Percentiles rank a stretch among this genome's conserved stretches.
Conservation (phyloP, 2,329 filamentous ascomycete genomes). For the Nemania abortiva region DNA sequence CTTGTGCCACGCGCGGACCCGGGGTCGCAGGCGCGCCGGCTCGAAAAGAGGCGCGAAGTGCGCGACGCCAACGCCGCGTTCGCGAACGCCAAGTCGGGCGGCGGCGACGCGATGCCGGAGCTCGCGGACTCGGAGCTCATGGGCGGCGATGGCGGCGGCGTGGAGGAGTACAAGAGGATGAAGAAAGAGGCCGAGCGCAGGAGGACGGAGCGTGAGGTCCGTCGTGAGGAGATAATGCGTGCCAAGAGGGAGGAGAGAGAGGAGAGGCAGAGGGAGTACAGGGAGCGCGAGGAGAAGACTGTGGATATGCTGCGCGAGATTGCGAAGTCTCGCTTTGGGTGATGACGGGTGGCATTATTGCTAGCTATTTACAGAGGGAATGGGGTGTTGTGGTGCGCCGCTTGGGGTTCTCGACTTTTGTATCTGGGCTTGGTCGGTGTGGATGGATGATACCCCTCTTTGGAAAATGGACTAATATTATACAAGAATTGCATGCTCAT, state of each 20-base stretch:
- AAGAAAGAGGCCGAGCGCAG: slow-evolving; percentile 80
- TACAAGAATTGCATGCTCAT: no score
- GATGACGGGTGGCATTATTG: slow-evolving; percentile 23
- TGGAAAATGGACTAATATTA: no score
- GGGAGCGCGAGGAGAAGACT: slow-evolving; percentile 83
- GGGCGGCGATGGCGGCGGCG: slow-evolving; percentile 69
- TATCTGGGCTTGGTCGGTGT: no score
- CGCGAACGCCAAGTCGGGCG: slow-evolving; percentile 73
- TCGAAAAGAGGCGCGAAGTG: slow-evolving; percentile 85
- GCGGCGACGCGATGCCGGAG: slow-evolving; percentile 56
- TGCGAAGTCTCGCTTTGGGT: slow-evolving; percentile 83
- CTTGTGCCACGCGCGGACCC: slow-evolving; percentile 84
- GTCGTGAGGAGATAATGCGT: slow-evolving; percentile 82
- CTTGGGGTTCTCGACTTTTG: background rate
- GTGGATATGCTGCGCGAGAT: slow-evolving; percentile 84
- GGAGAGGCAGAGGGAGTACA: slow-evolving; percentile 76
- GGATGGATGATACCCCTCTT: no score
- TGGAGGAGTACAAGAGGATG: slow-evolving; percentile 76
- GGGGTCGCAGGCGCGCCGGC: slow-evolving; percentile 82
- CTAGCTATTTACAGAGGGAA: background rate
- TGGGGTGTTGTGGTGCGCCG: background rate
- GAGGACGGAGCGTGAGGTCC: slow-evolving; percentile 83
- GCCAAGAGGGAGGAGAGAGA: slow-evolving; percentile 84
- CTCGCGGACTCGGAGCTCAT: slow-evolving; percentile 81
- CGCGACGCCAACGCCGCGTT: slow-evolving; percentile 82